Evolutionary conservation across 768 basidiomycete species (phyloP).

Genomic region (Auriscalpium vulgare): DNA sequence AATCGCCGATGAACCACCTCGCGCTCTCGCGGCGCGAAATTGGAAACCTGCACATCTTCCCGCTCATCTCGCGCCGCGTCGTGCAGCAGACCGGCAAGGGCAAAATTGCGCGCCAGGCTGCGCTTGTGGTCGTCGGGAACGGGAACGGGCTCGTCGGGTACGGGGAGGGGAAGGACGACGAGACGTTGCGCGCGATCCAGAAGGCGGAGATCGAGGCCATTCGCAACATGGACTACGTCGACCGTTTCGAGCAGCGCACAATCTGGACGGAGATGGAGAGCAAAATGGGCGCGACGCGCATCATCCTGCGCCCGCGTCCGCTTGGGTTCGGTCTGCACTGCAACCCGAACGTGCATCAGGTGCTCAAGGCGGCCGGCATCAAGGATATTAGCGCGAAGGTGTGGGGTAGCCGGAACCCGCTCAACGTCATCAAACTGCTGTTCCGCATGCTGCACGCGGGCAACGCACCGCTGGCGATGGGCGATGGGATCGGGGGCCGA

Average conservation of each 20-base stretch:
- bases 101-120: constrained; percentile 59
- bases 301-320: constrained; percentile 75
- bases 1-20: constrained; percentile 27
- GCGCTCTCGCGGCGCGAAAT: constrained; percentile 20
- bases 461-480: constrained; percentile 71
- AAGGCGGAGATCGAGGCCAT: constrained; percentile 67
- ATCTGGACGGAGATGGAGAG: constrained; percentile 83
- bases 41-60: constrained; percentile 30
- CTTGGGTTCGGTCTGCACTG: constrained; percentile 90
- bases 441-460: constrained; percentile 83
- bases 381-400: constrained; percentile 94
- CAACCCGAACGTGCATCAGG: constrained; percentile 82
- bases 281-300: constrained; percentile 78
- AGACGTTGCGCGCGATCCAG: constrained; percentile 40
- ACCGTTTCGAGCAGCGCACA: constrained; percentile 92
- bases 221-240: constrained; percentile 85
- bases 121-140: constrained; percentile 71
- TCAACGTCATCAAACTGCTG: constrained; percentile 80
- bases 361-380: constrained; percentile 90
- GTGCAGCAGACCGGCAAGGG: constrained; percentile 93
- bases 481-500: constrained; percentile 70
- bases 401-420: constrained; percentile 82
- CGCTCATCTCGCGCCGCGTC: constrained; percentile 47
- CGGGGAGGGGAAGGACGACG: constrained; percentile 72
- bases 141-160: constrained; percentile 78